Percentiles rank a stretch among this genome's conserved stretches.
Evolutionary conservation across 106 monocot genomes (phyloP).

Genomic region (Phalaenopsis equestris): DNA sequence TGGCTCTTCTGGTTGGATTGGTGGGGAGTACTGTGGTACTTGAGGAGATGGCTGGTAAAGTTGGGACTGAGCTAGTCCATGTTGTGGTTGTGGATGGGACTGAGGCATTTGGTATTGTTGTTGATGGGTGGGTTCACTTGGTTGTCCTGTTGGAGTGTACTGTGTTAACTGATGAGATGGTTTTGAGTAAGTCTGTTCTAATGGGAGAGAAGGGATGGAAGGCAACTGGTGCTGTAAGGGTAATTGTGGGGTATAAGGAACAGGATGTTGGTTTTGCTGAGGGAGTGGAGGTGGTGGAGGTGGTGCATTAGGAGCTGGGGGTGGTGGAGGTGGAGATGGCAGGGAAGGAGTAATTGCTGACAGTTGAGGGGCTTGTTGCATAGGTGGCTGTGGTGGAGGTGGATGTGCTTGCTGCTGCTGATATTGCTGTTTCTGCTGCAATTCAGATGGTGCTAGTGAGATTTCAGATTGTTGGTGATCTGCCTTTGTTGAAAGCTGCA

Average conservation of each 20-base stretch:
- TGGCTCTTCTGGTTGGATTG: conserved; percentile 28
- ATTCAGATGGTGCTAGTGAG: conserved; percentile 6
- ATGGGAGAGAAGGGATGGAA: conserved; percentile 31
- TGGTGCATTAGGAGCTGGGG: conserved; percentile 32
- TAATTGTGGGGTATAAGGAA: conserved; percentile 9
- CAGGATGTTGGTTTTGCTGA: conserved; percentile 25
- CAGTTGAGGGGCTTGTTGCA: conserved; percentile 15
- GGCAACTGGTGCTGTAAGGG: conserved; percentile 26
- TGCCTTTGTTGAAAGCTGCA: conserved; percentile 33
- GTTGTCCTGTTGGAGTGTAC: conserved; percentile 16
- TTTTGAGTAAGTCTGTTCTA: conserved; percentile 25
- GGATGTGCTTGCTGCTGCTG: background rate
- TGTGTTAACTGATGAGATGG: conserved; percentile 18
- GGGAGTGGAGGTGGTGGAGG: conserved; percentile 28
- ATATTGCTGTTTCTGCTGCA: conserved; percentile 16
- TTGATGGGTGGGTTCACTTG: conserved; percentile 15
- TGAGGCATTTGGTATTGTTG: conserved; percentile 17
- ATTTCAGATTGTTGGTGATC: conserved; percentile 10
- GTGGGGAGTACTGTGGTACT: conserved; percentile 37
- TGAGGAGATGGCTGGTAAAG: conserved; percentile 33
- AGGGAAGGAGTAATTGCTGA: conserved; percentile 9
- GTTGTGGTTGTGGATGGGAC: conserved; percentile 5
- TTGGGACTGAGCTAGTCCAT: conserved; percentile 9
- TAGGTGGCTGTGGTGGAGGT: background rate
- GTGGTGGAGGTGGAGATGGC: conserved; percentile 18